A percentile compares a stretch with the other conserved stretches of the same genome.
These are phyloP conservation scores for Ceratocystis albifundus DNA, from an alignment of 2,329 filamentous ascomycete genomes.

Conservation along the genomic window DNA sequence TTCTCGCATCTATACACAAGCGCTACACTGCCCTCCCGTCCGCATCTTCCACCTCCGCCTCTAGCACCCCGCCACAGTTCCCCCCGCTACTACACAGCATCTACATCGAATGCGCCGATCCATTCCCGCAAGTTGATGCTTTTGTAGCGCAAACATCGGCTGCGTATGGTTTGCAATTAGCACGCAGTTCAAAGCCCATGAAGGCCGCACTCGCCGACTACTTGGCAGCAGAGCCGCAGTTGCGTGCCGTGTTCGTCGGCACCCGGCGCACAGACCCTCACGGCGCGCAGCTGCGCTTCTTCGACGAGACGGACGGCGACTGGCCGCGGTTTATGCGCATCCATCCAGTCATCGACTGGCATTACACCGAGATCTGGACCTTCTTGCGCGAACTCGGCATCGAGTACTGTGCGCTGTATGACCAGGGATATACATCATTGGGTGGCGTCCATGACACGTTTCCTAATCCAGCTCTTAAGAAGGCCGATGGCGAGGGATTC, in stretches of 20 bases:
- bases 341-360: constrained; percentile 95
- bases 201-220: constrained; percentile 84
- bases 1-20: constrained; percentile 53
- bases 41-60: constrained; percentile 23
- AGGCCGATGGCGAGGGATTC: constrained; percentile 36
- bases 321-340: constrained; percentile 92
- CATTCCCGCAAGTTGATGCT: constrained; percentile 73
- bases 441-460: constrained; percentile 81
- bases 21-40: constrained; percentile 28
- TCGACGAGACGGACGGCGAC: constrained; percentile 74
- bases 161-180: constrained; percentile 81
- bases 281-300: constrained; percentile 63
- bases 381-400: constrained; percentile 71
- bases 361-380: constrained; percentile 88
- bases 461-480: constrained; percentile 63
- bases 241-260: constrained; percentile 65
- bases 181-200: constrained; percentile 79
- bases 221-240: constrained; percentile 64
- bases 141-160: constrained; percentile 93
- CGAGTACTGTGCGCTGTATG: constrained; percentile 78
- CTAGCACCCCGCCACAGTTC: constrained; percentile 25
- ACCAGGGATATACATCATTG: constrained; percentile 79
- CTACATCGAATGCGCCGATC: constrained; percentile 76
- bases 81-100: constrained; percentile 57
- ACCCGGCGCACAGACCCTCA: constrained; percentile 89